Evolutionary conservation across 78 protist genomes (phyloP), one percentile per base, ranked within the genome.

Genomic region (Tieghemostelium lacteum): DNA sequence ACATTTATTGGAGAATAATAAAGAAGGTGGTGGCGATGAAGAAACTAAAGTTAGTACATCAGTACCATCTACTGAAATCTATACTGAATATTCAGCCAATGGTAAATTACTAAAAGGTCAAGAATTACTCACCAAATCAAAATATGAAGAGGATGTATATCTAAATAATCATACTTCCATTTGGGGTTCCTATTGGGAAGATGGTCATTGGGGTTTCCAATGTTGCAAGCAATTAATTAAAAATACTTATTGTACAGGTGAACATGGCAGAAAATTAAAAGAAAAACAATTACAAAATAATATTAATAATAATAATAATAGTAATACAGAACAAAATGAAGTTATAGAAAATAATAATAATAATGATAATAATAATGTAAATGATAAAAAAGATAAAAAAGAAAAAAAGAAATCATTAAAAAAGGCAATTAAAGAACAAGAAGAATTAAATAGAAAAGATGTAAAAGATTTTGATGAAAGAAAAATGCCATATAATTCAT

Each of bases 141-240:
- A 88, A 42, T 98, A 96, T 73, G 96, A 72, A 42, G 99, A 98
- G 36, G 99, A 98, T 52, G 96, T 96, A 57, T 61, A 26, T 42
- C 22, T 37, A 49, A 60, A 66, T 55, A 96, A 96, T 76, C 99
- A 98, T 83, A 97, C 70, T 20, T 19, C 94, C 17, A 93, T 98
- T n/a, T 98, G 99, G 98, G 99, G 99, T 4, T 95, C 97, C 7
- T 96, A 64, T 67, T 98, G 97, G 97, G 87, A 78, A 33, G 78
- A 54, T 26, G 98, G 97, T 17, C 70, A 55, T 7, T 98, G 99
- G 99, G 99, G 99, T 33, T 98, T 71, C 55, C 86, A 64, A 1
- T 97, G 99, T 86, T 97, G 99, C 95, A 92, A 92, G 49, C 70
- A 88, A 49, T 76, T 64, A 10, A 26, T 72, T 29, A 74, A 86